Evolutionary conservation across 257 asterid genomes (phyloP).

Genomic region (Nicotiana obtusifolia): DNA sequence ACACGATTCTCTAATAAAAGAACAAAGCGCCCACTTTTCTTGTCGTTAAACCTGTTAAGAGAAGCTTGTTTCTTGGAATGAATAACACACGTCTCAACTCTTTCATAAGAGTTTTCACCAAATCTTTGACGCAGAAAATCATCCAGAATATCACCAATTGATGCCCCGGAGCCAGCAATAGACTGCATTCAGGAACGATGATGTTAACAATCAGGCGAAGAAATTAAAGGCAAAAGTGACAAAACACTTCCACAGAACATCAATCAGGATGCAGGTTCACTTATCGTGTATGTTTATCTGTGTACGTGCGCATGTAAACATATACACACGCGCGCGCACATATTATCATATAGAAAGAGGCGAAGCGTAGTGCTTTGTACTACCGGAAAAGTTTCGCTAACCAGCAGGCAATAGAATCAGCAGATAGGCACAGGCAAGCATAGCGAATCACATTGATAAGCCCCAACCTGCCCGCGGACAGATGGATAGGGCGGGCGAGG

Average conservation of each 20-base stretch:
- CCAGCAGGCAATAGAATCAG: too few species aligned
- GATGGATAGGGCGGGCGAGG: too few species aligned
- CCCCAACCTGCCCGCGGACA: too few species aligned
- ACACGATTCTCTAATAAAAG: constrained; percentile 84
- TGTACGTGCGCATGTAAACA: too few species aligned
- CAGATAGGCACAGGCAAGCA: too few species aligned
- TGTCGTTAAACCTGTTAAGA: constrained; percentile 56
- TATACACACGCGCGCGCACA: background rate
- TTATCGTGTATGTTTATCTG: background rate
- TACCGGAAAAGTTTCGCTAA: too few species aligned
- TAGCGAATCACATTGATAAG: too few species aligned
- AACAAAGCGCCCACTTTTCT: constrained; percentile 58
- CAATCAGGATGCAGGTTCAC: background rate
- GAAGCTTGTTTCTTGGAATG: constrained; percentile 63
- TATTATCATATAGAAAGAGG: background rate
- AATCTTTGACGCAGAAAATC: constrained; percentile 63
- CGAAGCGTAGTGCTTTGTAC: too few species aligned
- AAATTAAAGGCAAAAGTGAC: background rate
- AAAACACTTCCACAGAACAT: background rate
- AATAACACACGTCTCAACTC: constrained; percentile 39
- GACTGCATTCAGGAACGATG: constrained; percentile 32
- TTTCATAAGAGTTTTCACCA: constrained; percentile 60
- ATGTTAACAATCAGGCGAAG: background rate
- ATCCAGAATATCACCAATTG: constrained; percentile 63
- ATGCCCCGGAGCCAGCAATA: constrained; percentile 30